Evolutionary conservation across 2,329 filamentous ascomycete genomes (phyloP), one percentile per base, ranked within the genome.

Genomic region (Diaporthe amygdali): DNA sequence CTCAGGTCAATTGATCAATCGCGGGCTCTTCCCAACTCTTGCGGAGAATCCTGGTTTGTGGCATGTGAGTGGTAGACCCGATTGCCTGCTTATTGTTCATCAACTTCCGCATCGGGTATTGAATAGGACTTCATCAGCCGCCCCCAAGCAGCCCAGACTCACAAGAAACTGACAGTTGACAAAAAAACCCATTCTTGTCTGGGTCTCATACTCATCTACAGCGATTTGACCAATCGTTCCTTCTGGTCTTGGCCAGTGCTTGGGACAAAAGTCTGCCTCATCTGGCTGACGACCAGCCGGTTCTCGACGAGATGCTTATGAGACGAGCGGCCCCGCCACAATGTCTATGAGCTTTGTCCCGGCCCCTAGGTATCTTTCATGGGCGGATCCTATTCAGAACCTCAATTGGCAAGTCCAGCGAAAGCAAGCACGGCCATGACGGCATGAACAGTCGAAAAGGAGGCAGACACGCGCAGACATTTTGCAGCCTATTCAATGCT

Each of bases 91-190:
- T n/a, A 37, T 64, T 64, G 44, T 64, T 4, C 2, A 14, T 44
- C 37, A n/a, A 49, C 41, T 64, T 64, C 59, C 59, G 30, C 30
- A 37, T 71, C 44, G 25, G 46, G 44, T 52, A 12, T 15, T 71
- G 63, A 71, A 71, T 71, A 71, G 63, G 10, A 34, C 54, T 34
- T 68, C 63, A 63, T 51, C 25, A 54, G 51, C 49, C 61, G 41
- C 20, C 1, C 27, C 8, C 27, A 32, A 22, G 30, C 20, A 59
- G 12, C 10, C n/a, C 14, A 17, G 8, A 20, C 14, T 34, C 1
- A 6, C 14, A 14, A 14, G n/a, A 7, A 34, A 7, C 59, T 34
- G 27, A 14, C n/a, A 22, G 14, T 6, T 17, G 27, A 34, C 59
- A 9, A 37, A 63, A 47, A 7, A 22, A 6, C 20, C 20, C 9